Base-by-base conservation (phyloP, 257 asterid species). In the Solanum raphanifolium region DNA sequence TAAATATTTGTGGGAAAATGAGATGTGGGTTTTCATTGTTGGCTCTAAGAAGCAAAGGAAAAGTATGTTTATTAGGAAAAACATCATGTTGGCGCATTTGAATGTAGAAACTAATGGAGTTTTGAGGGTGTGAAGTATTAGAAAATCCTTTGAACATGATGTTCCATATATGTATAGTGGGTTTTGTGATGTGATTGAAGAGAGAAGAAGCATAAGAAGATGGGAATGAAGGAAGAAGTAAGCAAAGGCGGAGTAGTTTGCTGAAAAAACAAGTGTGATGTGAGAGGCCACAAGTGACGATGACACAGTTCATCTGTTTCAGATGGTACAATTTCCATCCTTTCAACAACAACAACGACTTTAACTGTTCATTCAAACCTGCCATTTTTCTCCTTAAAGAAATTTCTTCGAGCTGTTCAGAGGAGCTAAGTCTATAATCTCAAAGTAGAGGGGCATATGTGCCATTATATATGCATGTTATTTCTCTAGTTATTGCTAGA, bases 11-110 rank as follows among this genome's bases (percentile, higher is more conserved):
- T 23, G 91, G 82, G 35, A 92, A 90, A 38, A 93, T 31, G 88
- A 90, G 90, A 32, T 88, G 84, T 11, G 92, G 92, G 86, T 87
- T 86, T 48, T 60, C 87, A 71, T 89, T 66, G 58, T 88, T 90
- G 83, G 93, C 83, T 85, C 91, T 93, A 89, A 93, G 96, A 72
- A 93, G 92, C 60, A 92, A 58, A 60, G 95, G 95, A 87, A 92
- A 93, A 72, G 95, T 93, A 90, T 93, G 95, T 87, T 85, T 88
- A 91, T 93, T 91, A 41, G 95, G 94, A 58, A 58, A 76, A 72
- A 91, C 87, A 12, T 90, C 89, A 36, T 90, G 87, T 25, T 69
- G 87, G 85, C 90, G 94, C 95, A 92, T 90, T 48, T 60, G 86
- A 15, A 83, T 73, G 79, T 88, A 92, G 86, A 89, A 55, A 84